Base-by-base conservation (phyloP, 495 filamentous ascomycete species). In the Apiosordaria backusii region DNA sequence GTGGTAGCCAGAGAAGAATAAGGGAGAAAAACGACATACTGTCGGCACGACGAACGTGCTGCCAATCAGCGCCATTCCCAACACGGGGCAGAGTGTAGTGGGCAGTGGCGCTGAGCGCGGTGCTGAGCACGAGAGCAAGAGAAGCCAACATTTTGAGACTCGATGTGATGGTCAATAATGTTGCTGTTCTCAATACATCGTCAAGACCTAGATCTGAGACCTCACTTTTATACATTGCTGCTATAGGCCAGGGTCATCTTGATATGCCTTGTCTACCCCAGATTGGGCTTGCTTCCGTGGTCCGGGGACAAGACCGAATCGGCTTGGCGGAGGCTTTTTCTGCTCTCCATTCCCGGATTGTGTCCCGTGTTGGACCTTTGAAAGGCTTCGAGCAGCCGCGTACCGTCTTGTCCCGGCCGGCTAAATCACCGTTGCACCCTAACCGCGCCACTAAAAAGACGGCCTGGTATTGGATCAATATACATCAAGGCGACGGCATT, bases 31-130 rank as follows among this genome's bases (percentile, higher is more conserved):
- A 45, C 5, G 3, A 45, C 35, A 45, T 45, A 45, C 35, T 79
- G 54, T 77, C 76, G 25, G 79, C 76, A 70, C 62, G 70, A 25
- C 79, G 77, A 7, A 81, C 75, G 26, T 74, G 72, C 26, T 73
- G 67, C 79, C 79, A 81, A 67, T 81, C 78, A 26, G 53, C 61
- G 27, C 64, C 70, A 24, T 35, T 54, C 3, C 21, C 59, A 26
- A 70, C 60, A 60, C 68, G 68, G 57, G 74, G 74, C 55, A 75
- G 60, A 2, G 74, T 75, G 68, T 76, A 76, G 63, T 76, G 74
- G 59, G 61, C 70, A 65, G 61, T 71, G 68, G 59, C 70, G 63
- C 67, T 57, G 23, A 69, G 50, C 45, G 72, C 70, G 16, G 70
- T 64, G 53, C 29, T 68, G 35, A 71, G 65, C 35, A 70, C 18